Base-by-base conservation (phyloP, 495 filamentous ascomycete species). In the Aspergillus incahuasiensis region DNA sequence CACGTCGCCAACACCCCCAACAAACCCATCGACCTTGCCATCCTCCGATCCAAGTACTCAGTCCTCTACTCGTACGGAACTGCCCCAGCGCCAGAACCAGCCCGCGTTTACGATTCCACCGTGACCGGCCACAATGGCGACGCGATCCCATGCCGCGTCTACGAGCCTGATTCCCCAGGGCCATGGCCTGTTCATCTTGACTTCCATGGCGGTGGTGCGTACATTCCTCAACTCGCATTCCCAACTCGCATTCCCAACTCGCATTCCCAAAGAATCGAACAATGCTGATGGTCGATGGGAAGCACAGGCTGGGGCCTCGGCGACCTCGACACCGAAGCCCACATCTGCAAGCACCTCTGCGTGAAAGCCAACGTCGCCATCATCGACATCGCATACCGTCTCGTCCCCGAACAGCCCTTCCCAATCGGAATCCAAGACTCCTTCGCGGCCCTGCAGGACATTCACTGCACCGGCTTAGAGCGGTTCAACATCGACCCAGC, bases 401-500 rank as follows among this genome's bases (percentile, higher is more conserved):
- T 70, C 5, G 68, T 64, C n/a, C 69, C 69, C 19, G 59, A 69
- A 32, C 49, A 60, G 45, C 60, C 66, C 3, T 72, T 65, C 38
- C 69, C 69, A 11, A 58, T 56, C n/a, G 59, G 61, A 7, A 44
- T 72, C 0, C 62, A 68, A 11, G 69, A 72, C 16, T 78, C 70
- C 68, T 56, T 68, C 12, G 73, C 70, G 4, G 55, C 77, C 44
- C 65, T 67, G 38, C 78, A 74, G 72, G 63, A 65, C 1, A 67
- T 72, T 30, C 41, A 55, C 18, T 59, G 69, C 35, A 62, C 69
- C 2, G 51, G 55, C 0, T 34, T 47, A 21, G 25, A 28, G 25
- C 3, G 8, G 25, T 60, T 79, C 32, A 65, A 67, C 32, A 63
- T 77, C 35, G 77, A 89, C 50, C 80, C 84, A 16, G 68, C 73